Percentiles rank a stretch among this genome's conserved stretches.
Evolutionary conservation across 2,329 filamentous ascomycete genomes (phyloP).

Genomic region (Mycosphaerella arachidis): DNA sequence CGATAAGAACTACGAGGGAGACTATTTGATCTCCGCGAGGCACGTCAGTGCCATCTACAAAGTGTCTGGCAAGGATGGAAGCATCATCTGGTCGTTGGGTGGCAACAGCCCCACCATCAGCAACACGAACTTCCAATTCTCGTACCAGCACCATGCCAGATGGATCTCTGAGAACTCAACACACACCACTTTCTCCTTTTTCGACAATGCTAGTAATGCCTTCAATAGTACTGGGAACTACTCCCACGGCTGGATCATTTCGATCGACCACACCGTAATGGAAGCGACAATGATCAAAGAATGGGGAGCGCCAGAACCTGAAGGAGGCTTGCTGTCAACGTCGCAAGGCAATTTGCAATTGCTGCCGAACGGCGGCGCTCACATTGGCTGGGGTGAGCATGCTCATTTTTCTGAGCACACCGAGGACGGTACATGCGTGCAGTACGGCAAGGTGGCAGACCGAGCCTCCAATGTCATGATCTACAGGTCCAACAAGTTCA

Average conservation of each 20-base stretch:
- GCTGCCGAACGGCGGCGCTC: constrained; percentile 49
- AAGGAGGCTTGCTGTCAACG: constrained; percentile 43
- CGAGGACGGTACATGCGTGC: constrained; percentile 47
- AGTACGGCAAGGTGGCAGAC: constrained; percentile 48
- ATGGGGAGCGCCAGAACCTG: constrained; percentile 46
- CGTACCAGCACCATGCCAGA: constrained; percentile 52
- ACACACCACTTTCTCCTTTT: constrained; percentile 51
- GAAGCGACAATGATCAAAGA: constrained; percentile 45
- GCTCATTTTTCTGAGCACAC: constrained; percentile 43
- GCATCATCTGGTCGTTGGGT: constrained; percentile 49
- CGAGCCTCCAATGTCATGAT: constrained; percentile 43
- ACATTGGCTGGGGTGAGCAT: constrained; percentile 55
- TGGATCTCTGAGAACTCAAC: constrained; percentile 44
- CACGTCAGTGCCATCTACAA: constrained; percentile 47
- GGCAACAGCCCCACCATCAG: constrained; percentile 47
- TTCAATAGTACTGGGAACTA: constrained; percentile 38
- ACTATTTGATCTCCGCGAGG: constrained; percentile 48
- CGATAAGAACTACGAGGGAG: constrained; percentile 46
- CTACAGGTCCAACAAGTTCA: constrained; percentile 53
- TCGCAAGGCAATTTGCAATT: constrained; percentile 54
- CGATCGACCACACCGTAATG: constrained; percentile 41
- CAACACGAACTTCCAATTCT: constrained; percentile 45
- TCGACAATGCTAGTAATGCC: constrained; percentile 51
- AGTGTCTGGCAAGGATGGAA: constrained; percentile 43
- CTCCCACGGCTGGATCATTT: constrained; percentile 46